These are phyloP conservation scores for Schizophyllum amplum DNA, from an alignment of 1,284 basidiomycete genomes.

Conservation along the genomic window DNA sequence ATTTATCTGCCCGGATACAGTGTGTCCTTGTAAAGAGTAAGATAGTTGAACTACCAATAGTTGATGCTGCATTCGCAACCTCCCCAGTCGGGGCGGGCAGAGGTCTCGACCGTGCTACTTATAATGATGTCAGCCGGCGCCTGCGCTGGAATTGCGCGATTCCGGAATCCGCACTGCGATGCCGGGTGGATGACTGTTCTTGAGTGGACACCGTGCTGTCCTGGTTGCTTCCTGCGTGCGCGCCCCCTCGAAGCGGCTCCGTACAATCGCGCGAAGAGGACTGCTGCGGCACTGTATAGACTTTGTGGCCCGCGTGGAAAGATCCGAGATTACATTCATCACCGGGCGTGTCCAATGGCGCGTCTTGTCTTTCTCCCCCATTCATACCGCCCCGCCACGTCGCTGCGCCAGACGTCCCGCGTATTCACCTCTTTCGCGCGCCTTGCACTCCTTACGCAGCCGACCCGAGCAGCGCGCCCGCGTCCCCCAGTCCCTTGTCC, in stretches of 20 bases:
- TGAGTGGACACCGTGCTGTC: background rate
- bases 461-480: too few relatives aligned
- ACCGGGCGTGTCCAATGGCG: background rate
- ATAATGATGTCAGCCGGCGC: background rate
- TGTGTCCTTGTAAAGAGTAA: too few relatives aligned
- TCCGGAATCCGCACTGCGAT: background rate
- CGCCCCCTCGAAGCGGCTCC: background rate
- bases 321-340: background rate
- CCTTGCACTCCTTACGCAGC: background rate
- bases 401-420: background rate
- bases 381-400: background rate
- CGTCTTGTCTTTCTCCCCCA: background rate
- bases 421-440: background rate
- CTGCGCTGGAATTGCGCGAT: background rate
- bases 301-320: background rate
- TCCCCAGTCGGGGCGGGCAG: too few relatives aligned
- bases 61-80: too few relatives aligned
- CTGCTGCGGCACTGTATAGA: background rate
- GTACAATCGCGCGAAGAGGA: background rate
- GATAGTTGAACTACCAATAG: too few relatives aligned
- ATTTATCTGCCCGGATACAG: conserved; percentile 31
- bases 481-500: background rate
- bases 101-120: background rate
- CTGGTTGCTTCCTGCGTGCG: background rate
- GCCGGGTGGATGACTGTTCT: background rate